phyloP scores from a whole-genome alignment of 2,329 filamentous ascomycete species.

The Fusarium chlamydosporum region DNA sequence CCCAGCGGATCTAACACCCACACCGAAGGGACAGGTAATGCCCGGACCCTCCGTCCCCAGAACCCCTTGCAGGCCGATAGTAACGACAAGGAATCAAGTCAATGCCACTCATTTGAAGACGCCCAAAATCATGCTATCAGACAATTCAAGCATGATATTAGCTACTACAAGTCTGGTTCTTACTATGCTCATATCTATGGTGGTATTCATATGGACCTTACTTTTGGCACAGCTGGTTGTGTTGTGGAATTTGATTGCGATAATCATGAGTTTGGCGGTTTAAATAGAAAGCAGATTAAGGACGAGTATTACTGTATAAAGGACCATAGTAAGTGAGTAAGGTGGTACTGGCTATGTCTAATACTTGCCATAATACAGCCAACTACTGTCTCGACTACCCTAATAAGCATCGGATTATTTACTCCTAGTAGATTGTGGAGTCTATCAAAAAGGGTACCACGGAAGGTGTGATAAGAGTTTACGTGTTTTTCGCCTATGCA shows the following conservation, averaged over 20 bases:
- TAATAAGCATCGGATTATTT: not conserved
- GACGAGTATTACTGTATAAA: slow-evolving; percentile 27
- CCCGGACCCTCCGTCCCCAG: not conserved
- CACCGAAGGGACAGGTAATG: slow-evolving; percentile 2
- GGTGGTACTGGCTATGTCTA: slow-evolving; percentile 18
- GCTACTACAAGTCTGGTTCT: slow-evolving; percentile 16
- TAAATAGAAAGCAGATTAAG: slow-evolving; percentile 29
- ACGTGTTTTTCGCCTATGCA: not conserved
- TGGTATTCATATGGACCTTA: not conserved
- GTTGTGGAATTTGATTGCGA: slow-evolving; percentile 20
- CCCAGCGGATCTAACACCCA: slow-evolving; percentile 6
- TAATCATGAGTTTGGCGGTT: slow-evolving; percentile 16
- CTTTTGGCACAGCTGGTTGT: slow-evolving; percentile 26
- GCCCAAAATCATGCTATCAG: slow-evolving; percentile 15
- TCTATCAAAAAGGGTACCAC: no score
- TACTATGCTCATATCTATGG: slow-evolving; percentile 4
- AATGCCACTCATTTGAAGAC: slow-evolving; percentile 20
- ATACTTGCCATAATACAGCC: slow-evolving; percentile 15
- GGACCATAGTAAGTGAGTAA: slow-evolving; percentile 19
- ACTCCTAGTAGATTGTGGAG: not conserved
- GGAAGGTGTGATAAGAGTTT: no score
- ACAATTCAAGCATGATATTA: slow-evolving; percentile 8
- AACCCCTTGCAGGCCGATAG: slow-evolving; percentile 2
- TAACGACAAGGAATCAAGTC: slow-evolving; percentile 20
- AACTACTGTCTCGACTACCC: slow-evolving; percentile 30